Conservation (phyloP, 345 rosid species). For the Capsella bursapastoris region DNA sequence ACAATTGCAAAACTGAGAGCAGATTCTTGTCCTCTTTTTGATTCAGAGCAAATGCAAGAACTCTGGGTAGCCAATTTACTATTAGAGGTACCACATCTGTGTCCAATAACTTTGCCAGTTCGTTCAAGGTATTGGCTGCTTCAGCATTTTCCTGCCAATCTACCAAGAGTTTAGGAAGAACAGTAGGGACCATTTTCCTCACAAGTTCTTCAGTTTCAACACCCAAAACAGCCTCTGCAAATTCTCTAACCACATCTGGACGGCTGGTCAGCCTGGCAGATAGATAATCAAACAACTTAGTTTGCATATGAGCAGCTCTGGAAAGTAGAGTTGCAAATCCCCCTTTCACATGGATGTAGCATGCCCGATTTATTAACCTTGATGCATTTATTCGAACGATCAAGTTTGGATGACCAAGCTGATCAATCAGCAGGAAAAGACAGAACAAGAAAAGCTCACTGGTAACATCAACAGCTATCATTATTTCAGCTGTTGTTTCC, state of each 20-base stretch:
- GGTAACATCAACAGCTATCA: constrained; percentile 68
- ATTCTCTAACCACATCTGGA: constrained; percentile 75
- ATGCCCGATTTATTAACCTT: constrained; percentile 69
- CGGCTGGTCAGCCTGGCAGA: constrained; percentile 64
- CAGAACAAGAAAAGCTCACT: constrained; percentile 69
- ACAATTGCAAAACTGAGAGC: constrained; percentile 77
- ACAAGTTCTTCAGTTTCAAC: constrained; percentile 72
- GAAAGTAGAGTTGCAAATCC: constrained; percentile 67
- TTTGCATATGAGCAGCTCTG: constrained; percentile 61
- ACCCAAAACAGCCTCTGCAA: constrained; percentile 90
- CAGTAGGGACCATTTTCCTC: constrained; percentile 76
- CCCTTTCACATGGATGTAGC: constrained; percentile 77
- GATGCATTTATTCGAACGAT: constrained; percentile 75
- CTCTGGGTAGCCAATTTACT: constrained; percentile 90
- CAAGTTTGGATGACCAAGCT: constrained; percentile 74
- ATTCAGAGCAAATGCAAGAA: constrained; percentile 90
- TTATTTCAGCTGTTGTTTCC: constrained; percentile 76
- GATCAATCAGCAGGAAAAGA: constrained; percentile 81
- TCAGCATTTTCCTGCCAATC: constrained; percentile 68
- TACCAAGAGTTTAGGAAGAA: constrained; percentile 93
- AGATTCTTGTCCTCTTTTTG: constrained; percentile 65
- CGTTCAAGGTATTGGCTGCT: constrained; percentile 62
- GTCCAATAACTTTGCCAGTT: constrained; percentile 75
- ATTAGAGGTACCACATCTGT: constrained; percentile 73
- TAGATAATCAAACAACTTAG: constrained; percentile 70